Base-by-base conservation (phyloP, 2,329 filamentous ascomycete genomes). In the Alternaria novae-zelandiae region DNA sequence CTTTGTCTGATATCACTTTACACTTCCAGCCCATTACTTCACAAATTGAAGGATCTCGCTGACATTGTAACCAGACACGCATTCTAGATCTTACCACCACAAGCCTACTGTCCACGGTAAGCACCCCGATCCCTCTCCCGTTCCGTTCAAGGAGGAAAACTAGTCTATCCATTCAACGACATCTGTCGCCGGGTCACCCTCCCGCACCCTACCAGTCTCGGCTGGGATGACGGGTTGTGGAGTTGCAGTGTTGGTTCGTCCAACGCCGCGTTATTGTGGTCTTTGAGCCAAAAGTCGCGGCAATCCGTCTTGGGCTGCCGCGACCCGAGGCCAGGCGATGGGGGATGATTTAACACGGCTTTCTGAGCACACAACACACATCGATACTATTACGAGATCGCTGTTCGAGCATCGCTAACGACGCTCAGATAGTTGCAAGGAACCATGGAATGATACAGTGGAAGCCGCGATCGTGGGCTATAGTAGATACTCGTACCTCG, bases 201-300 rank as follows among this genome's bases (percentile, higher is more conserved):
- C 86, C 87, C 90, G 80, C 88, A 91, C 90, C 87, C 79, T 83
- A 93, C 88, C 75, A 70, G 79, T 64, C 63, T 79, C 73, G 80
- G 76, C 75, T 81, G 85, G 83, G 81, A 92, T 85, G 90, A 92
- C 81, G 78, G 86, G 90, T 92, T 90, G 90, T 92, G 90, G 88
- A 92, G 90, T 91, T 88, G 83, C 78, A 78, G 72, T 76, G 76
- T 71, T 74, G 71, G 69, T 68, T 77, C 68, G 76, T 70, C 70
- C 70, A 70, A 87, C 83, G 78, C 79, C 78, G 74, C 74, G 73
- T 80, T 74, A 82, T 82, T 81, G 82, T 82, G 89, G 90, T 92
- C 86, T 88, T 87, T 66, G 78, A 73, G 78, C 76, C 65, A 64
- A 75, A 70, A 74, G 72, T 72, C 64, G 69, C 61, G 61, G 65